These are phyloP conservation scores for Mrakia blollopis DNA, from an alignment of 768 basidiomycete species.

Conservation along the genomic window DNA sequence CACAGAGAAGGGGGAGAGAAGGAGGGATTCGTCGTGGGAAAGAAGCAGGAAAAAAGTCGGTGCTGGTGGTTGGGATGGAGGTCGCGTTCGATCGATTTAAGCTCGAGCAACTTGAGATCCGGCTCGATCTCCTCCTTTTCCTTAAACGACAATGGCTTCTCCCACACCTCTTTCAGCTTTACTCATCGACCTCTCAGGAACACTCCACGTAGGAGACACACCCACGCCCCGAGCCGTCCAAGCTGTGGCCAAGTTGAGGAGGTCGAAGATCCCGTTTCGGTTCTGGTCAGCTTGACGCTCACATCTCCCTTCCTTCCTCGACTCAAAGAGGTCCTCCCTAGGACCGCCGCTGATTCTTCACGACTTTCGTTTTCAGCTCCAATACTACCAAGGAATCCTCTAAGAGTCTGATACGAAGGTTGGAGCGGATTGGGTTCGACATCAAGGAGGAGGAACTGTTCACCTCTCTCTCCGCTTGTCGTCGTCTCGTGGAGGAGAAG, in stretches of 20 bases:
- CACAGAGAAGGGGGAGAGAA: no score
- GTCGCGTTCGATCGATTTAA: not conserved
- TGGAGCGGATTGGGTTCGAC: constrained; percentile 54
- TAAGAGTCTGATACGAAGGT: constrained; percentile 46
- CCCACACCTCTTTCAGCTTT: constrained; percentile 43
- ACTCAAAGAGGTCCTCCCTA: not conserved
- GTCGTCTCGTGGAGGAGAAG: constrained; percentile 48
- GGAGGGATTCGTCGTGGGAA: not conserved
- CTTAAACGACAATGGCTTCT: not conserved
- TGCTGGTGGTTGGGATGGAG: not conserved
- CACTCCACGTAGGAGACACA: constrained; percentile 54
- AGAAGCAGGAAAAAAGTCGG: no score
- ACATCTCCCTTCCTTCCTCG: not conserved
- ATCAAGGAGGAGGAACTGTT: constrained; percentile 49
- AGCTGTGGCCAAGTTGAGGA: constrained; percentile 47
- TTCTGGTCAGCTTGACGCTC: constrained; percentile 46
- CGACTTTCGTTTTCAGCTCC: constrained; percentile 51
- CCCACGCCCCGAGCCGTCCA: constrained; percentile 53
- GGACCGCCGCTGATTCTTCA: not conserved
- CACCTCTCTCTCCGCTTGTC: constrained; percentile 62
- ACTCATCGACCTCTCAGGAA: constrained; percentile 66
- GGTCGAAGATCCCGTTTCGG: constrained; percentile 44
- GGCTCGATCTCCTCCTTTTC: not conserved
- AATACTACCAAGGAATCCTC: constrained; percentile 67
- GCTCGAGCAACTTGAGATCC: not conserved